These are phyloP conservation scores for Leucocoprinus leucothites DNA, from an alignment of 768 basidiomycete genomes.

Conservation along the genomic window DNA sequence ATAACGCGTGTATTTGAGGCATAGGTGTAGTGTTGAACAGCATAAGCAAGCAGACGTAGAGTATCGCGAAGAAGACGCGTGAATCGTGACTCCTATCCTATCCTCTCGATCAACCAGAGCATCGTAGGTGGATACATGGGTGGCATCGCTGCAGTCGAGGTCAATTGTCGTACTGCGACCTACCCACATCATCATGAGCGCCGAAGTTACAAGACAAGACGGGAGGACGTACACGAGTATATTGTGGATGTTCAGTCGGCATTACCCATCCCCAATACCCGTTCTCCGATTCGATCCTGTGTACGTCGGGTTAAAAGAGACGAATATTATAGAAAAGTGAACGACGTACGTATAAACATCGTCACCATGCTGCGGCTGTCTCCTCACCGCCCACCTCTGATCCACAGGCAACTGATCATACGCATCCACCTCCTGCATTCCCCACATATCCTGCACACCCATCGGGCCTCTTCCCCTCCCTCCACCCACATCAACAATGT, in stretches of 20 bases:
- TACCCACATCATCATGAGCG: not conserved
- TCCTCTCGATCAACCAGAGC: constrained; percentile 9
- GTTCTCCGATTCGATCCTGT: constrained; percentile 8
- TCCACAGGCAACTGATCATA: not conserved
- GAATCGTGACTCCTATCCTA: not conserved
- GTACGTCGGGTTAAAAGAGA: not conserved
- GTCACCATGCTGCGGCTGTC: constrained; percentile 7
- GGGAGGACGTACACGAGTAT: not conserved
- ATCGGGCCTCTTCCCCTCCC: too few relatives aligned
- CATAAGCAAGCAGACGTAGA: not conserved
- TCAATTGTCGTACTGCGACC: constrained; percentile 1
- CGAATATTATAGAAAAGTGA: not conserved
- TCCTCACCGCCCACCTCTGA: constrained; percentile 2
- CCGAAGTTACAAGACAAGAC: not conserved
- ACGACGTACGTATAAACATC: constrained; percentile 9
- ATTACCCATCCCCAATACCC: constrained; percentile 12
- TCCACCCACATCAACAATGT: not conserved
- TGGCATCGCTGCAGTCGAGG: not conserved
- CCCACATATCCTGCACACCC: not conserved
- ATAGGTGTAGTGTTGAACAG: not conserved
- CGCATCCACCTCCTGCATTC: not conserved
- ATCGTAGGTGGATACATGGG: constrained; percentile 3
- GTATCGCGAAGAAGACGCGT: not conserved
- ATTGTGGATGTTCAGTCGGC: constrained; percentile 7
- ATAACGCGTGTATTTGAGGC: too few relatives aligned